Evolutionary conservation across 495 filamentous ascomycete species (phyloP), one percentile per base, ranked within the genome.

Genomic region (Jackrogersella minutella): DNA sequence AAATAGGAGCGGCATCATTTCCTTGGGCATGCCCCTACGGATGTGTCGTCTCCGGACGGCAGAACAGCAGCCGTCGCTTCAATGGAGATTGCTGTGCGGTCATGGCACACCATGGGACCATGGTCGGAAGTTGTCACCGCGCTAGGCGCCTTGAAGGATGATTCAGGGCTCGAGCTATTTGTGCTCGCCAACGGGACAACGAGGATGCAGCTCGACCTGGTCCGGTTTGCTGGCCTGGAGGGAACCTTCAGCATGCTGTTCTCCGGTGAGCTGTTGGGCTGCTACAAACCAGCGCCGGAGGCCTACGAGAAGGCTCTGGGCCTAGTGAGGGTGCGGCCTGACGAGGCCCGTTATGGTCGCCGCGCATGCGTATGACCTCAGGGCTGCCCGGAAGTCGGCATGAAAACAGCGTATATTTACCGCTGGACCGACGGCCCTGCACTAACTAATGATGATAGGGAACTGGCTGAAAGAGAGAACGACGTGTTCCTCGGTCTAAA

Each of bases 141-240:
- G 2, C 59, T 75, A 34, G 34, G 26, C 8, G 31, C 57, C 19
- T 60, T 74, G 34, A 63, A 64, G 37, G 61, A 62, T 1, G 56
- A 66, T 14, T 24, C 43, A 22, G 73, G 70, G 22, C 41, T 63
- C 33, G 79, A 79, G 44, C 61, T 74, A 5, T 78, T 83, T 22
- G 82, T 86, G 19, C 77, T 81, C 43, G 82, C 84, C n/a, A 87
- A 87, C 58, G 84, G 83, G 0, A 83, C 81, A 1, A 83, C 82
- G 26, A 77, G 84, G 43, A 73, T 86, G 22, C 84, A 86, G 69
- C 79, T 87, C 13, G 81, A 85, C 66, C 69, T 86, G 5, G 71
- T 65, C 11, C 73, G 77, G 13, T 84, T 83, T 0, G 81, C 83
- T 0, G 80, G 78, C 4, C 54, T 86, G 26, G 51, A 58, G 2